A percentile compares a stretch with the other conserved stretches of the same genome.
These are phyloP conservation scores for Rhodamnia rubescens DNA, from an alignment of 345 rosid species.

Conservation along the genomic window DNA sequence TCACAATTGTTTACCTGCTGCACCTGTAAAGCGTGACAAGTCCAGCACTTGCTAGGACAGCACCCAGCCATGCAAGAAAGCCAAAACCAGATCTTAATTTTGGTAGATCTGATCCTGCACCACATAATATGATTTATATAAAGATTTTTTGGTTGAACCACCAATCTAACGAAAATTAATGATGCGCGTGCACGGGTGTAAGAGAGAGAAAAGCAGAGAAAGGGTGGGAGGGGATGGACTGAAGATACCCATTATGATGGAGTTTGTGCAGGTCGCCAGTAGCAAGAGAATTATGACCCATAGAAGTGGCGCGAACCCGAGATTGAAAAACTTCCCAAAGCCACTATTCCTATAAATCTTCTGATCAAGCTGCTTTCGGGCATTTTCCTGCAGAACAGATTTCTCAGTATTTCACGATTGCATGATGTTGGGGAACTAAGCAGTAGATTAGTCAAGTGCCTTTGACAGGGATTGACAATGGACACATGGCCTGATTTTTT, in stretches of 20 bases:
- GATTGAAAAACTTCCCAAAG: slow-evolving; percentile 61
- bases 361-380: slow-evolving; percentile 75
- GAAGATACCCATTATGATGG: slow-evolving; percentile 59
- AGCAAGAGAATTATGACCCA: slow-evolving; percentile 61
- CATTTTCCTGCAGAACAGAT: slow-evolving; percentile 63
- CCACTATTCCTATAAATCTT: slow-evolving; percentile 51
- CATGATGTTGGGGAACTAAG: not conserved
- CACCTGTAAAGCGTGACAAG: slow-evolving; percentile 79
- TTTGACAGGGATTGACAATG: not conserved
- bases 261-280: slow-evolving; percentile 49
- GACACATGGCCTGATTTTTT: not conserved
- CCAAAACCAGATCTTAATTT: slow-evolving; percentile 65
- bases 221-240: not conserved
- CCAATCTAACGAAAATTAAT: not conserved
- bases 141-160: not conserved
- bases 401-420: not conserved
- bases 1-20: slow-evolving; percentile 51
- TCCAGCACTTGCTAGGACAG: slow-evolving; percentile 64
- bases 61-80: slow-evolving; percentile 78
- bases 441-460: not conserved
- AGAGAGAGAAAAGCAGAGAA: not conserved
- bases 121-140: not conserved
- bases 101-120: slow-evolving; percentile 72
- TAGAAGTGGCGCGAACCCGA: slow-evolving; percentile 86
- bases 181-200: not conserved